phyloP scores from a whole-genome alignment of 2,329 filamentous ascomycete species.

The Aspergillus quadrilineatus region DNA sequence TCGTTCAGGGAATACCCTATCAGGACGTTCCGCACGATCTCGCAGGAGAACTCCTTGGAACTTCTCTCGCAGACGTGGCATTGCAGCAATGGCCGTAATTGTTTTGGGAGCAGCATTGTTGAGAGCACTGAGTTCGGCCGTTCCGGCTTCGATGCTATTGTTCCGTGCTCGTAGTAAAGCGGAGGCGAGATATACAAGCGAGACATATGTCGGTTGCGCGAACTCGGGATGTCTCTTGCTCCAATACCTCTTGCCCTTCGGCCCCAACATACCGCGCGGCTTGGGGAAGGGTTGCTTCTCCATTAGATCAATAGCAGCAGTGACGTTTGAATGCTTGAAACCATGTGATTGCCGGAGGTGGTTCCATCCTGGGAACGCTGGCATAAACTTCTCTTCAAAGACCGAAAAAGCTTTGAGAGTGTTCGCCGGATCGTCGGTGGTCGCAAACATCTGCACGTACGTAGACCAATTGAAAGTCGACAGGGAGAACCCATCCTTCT shows the following conservation, averaged over 20 bases:
- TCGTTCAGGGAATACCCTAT: constrained; percentile 16
- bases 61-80: constrained; percentile 43
- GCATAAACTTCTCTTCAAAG: constrained; percentile 77
- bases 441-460: constrained; percentile 67
- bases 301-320: constrained; percentile 32
- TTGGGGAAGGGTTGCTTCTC: constrained; percentile 26
- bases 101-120: constrained; percentile 37
- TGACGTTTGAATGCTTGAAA: constrained; percentile 29
- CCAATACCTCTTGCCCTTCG: constrained; percentile 34
- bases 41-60: constrained; percentile 44
- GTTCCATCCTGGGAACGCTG: constrained; percentile 73
- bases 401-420: constrained; percentile 62
- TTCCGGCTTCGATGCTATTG: constrained; percentile 36
- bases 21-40: constrained; percentile 26
- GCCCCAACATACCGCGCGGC: constrained; percentile 31
- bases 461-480: constrained; percentile 79
- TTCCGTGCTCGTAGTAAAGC: constrained; percentile 39
- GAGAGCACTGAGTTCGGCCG: constrained; percentile 29
- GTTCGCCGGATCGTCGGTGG: constrained; percentile 57
- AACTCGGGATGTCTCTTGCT: constrained; percentile 39
- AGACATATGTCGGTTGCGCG: constrained; percentile 46
- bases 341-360: constrained; percentile 35
- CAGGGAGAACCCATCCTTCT: constrained; percentile 67
- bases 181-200: constrained; percentile 46
- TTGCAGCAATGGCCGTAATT: constrained; percentile 34